Percentiles rank a stretch among this genome's conserved stretches.
Evolutionary conservation across 164 flowering plant genomes (phyloP).

Genomic region (Euptelea pleiosperma): DNA sequence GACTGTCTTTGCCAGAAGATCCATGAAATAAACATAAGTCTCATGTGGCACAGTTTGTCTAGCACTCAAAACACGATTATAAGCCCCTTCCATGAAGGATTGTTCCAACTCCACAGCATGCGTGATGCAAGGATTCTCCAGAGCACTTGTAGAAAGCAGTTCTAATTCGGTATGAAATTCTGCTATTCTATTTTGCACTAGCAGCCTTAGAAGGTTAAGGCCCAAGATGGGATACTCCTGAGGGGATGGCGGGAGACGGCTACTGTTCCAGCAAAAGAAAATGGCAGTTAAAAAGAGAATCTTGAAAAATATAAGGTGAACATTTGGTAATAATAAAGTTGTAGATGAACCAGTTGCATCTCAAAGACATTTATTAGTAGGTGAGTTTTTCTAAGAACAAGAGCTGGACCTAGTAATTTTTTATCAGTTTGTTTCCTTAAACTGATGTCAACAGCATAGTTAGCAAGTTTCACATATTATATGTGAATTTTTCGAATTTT

Average conservation of each 20-base stretch:
- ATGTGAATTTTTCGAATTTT: too few species aligned
- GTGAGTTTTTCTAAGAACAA: too few species aligned
- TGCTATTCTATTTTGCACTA: conserved; percentile 87
- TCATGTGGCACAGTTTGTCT: conserved; percentile 71
- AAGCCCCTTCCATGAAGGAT: conserved; percentile 96
- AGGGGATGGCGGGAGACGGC: conserved; percentile 32
- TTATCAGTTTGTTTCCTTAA: too few species aligned
- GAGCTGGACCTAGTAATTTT: neutral
- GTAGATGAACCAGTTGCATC: neutral
- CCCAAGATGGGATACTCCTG: conserved; percentile 66
- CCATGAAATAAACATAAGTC: conserved; percentile 70
- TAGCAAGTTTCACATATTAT: too few species aligned
- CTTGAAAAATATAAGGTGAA: neutral
- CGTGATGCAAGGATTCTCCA: conserved; percentile 78
- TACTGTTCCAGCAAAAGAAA: conserved; percentile 41
- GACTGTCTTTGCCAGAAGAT: conserved; percentile 75
- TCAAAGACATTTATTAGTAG: neutral
- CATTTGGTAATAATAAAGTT: neutral
- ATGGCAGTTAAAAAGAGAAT: conserved; percentile 2
- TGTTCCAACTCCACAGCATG: conserved; percentile 89
- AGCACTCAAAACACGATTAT: conserved; percentile 74
- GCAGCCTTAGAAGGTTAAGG: too few species aligned
- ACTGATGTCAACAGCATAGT: too few species aligned
- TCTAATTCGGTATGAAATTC: conserved; percentile 89
- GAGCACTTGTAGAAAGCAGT: conserved; percentile 59